Evolutionary conservation across 768 basidiomycete species (phyloP), one percentile per base, ranked within the genome.

Genomic region (Collybia sordida): DNA sequence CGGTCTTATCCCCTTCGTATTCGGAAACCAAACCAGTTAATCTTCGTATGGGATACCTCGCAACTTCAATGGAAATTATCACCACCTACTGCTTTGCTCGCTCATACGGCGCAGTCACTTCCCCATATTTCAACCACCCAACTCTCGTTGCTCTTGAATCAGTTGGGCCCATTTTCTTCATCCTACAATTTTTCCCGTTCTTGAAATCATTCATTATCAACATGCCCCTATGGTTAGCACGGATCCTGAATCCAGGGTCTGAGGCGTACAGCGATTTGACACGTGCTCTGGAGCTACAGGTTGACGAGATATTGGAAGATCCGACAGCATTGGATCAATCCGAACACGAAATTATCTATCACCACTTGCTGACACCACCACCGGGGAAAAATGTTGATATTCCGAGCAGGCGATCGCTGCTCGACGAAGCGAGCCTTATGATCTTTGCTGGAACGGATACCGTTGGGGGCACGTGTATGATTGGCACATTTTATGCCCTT

Each of bases 271-370:
- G 46, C 12, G 41, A 58, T 9, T 40, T 64, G 34, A 52, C 45
- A 12, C 53, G 45, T 18, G 48, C 25, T 18, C 50, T 63, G 6
- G 50, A 43, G 6, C 41, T 27, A 5, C 58, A 66, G 25, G 60
- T 70, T n/a, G 64, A 64, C 34, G 53, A 41, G n/a, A 52, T 66
- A 43, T 43, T 67, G 2, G 51, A 47, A 1, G 50, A 71, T 47
- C 65, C 69, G 0, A 46, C 54, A 0, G 42, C 53, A 12, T 51
- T 73, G 12, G 34, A 52, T 9, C 42, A 59, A 4, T 56, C 59
- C 7, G 63, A 67, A n/a, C 69, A 72, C 35, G 67, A 68, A 25
- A 68, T 61, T 6, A 68, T 73, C 31, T 74, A 69, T 48, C 68
- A 71, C 35, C 63, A 65, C 45, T 49, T 70, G 31, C 22, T 66